A percentile compares a stretch with the other conserved stretches of the same genome.
phyloP scores from a whole-genome alignment of 2,329 filamentous ascomycete species.

The Pseudogymnoascus sp. region DNA sequence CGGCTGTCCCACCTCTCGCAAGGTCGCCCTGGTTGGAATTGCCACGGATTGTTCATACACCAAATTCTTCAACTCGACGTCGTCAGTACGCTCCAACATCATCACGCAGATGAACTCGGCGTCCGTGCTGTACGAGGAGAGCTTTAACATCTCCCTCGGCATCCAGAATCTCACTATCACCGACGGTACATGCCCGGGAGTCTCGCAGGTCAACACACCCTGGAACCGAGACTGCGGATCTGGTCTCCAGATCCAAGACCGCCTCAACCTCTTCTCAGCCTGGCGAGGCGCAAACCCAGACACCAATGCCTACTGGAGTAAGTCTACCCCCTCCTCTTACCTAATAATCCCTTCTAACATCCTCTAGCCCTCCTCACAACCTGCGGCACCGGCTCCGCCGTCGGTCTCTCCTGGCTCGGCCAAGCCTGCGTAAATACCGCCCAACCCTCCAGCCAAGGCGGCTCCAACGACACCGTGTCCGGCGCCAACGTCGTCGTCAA shows the following conservation, averaged over 20 bases:
- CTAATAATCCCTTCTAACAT: constrained; percentile 46
- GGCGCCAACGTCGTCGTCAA: constrained; percentile 84
- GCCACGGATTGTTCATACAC: constrained; percentile 92
- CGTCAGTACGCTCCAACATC: constrained; percentile 63
- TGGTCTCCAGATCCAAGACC: constrained; percentile 59
- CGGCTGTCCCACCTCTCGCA: constrained; percentile 87
- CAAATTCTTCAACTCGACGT: constrained; percentile 56
- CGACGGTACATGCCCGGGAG: constrained; percentile 64
- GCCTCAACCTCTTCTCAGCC: constrained; percentile 77
- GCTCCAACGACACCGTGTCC: constrained; percentile 62
- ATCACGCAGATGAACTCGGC: constrained; percentile 80
- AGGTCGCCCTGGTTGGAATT: constrained; percentile 83
- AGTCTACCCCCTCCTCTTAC: constrained; percentile 53
- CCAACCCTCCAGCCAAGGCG: constrained; percentile 41
- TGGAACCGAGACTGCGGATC: constrained; percentile 77
- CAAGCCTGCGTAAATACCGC: constrained; percentile 66
- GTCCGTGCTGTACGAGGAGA: constrained; percentile 77
- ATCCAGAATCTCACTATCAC: constrained; percentile 78
- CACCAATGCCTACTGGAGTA: constrained; percentile 85
- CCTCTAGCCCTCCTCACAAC: constrained; percentile 53
- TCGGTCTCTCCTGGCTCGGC: constrained; percentile 88
- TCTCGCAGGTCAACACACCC: constrained; percentile 55
- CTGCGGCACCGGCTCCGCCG: constrained; percentile 70
- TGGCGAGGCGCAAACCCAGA: constrained; percentile 78
- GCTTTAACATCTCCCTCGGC: constrained; percentile 91